A percentile compares a stretch with the other conserved stretches of the same genome.
These are phyloP conservation scores for Fusarium sp. DNA, from an alignment of 2,329 filamentous ascomycete genomes.

Conservation along the genomic window DNA sequence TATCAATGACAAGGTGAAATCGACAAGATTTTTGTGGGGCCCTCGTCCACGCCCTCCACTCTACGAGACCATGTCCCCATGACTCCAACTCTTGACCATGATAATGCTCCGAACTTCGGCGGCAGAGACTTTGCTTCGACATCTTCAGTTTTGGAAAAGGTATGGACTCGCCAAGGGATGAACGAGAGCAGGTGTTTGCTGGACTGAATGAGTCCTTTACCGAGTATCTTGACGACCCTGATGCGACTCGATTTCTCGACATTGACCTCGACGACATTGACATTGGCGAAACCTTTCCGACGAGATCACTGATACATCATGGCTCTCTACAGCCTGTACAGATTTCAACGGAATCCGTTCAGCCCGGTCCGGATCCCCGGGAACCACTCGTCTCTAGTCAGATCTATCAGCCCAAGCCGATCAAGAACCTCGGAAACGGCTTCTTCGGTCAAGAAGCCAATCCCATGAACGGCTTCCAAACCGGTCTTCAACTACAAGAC, in stretches of 20 bases:
- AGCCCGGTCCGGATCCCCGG: background rate
- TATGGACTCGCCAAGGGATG: background rate
- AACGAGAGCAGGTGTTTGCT: background rate
- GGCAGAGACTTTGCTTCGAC: background rate
- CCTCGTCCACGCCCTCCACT: background rate
- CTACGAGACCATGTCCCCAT: background rate
- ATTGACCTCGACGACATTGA: background rate
- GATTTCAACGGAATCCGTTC: accelerated
- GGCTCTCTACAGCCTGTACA: background rate
- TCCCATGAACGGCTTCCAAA: background rate
- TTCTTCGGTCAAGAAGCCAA: background rate
- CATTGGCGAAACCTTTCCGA: background rate
- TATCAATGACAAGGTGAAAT: conserved; percentile 11
- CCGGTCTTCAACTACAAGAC: background rate
- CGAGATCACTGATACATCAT: background rate
- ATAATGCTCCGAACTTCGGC: conserved; percentile 2
- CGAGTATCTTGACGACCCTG: background rate
- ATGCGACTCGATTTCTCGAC: background rate
- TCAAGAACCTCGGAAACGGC: background rate
- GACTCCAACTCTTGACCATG: background rate
- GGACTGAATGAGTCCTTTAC: background rate
- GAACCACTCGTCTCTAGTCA: background rate
- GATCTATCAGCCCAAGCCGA: background rate
- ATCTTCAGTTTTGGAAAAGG: background rate
- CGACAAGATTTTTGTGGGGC: conserved; percentile 14